Evolutionary conservation across 306 rosid genomes (phyloP), one percentile per base, ranked within the genome.

Genomic region (Chamaecrista fasciculata): DNA sequence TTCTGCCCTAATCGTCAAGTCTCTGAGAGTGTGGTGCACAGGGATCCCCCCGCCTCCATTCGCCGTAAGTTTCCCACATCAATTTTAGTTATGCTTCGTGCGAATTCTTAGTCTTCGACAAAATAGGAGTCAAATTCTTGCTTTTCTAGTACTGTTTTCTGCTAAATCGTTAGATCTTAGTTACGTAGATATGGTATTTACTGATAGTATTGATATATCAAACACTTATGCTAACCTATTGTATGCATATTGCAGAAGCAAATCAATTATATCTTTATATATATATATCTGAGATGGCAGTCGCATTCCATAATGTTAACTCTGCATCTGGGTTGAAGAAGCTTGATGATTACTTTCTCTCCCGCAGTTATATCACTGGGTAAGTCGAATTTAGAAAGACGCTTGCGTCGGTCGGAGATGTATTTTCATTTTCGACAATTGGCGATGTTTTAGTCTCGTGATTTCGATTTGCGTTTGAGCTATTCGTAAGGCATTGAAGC

Each of bases 291-390:
- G 40, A 49, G 34, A 94, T 94, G 99, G 95, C 97, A 31, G 88
- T 85, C 29, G 26, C 95, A 52, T 66, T 94, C 62, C 59, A 58
- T 57, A 82, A 79, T 33, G 71, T 80, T 57, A 70, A 63, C 58
- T 85, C 95, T 11, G 82, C 84, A 2, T 62, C 89, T 40, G 99
- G 99, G 23, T 78, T 94, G 60, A 86, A 91, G 79, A 91, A 87
- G 47, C 90, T 94, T 16, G 88, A 94, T 8, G 89, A 88, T 19
- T 89, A 94, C 77, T 86, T 94, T 56, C 86, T 91, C 26, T 12
- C 89, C n/a, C 97, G 97, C 65, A 94, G 99, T 72, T 91, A 94
- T 69, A 89, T 94, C 62, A 71, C 89, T 1, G 97, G 99, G 86
- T 88, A 63, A 7, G 80, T 74, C 10, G 6, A n/a, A n/a, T 28